These are phyloP conservation scores for Dactylella cylindrospora DNA, from an alignment of 2,329 filamentous ascomycete genomes.

Conservation along the genomic window DNA sequence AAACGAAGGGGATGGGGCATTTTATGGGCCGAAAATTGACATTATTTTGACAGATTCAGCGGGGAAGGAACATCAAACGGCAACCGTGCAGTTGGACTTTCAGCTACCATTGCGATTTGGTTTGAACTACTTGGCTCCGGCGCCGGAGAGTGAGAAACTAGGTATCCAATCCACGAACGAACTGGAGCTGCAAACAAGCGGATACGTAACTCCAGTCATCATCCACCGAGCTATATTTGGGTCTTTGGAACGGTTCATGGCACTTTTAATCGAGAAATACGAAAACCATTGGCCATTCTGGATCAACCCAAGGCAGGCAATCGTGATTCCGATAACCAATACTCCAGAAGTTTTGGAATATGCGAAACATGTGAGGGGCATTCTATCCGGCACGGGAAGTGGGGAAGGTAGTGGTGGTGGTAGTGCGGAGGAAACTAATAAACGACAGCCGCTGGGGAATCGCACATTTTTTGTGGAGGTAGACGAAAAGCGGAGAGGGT, in stretches of 20 bases:
- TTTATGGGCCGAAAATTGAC: conserved; percentile 91
- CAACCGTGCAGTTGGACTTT: conserved; percentile 86
- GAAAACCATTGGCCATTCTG: conserved; percentile 82
- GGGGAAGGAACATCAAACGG: conserved; percentile 84
- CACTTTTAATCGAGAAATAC: conserved; percentile 80
- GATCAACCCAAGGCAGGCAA: conserved; percentile 74
- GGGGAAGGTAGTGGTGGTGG: conserved; percentile 56
- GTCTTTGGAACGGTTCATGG: conserved; percentile 81
- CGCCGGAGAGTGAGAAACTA: conserved; percentile 30
- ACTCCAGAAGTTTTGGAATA: conserved; percentile 60
- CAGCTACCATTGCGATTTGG: conserved; percentile 81
- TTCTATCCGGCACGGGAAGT: conserved; percentile 55
- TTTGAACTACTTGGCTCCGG: conserved; percentile 65
- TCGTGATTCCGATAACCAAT: conserved; percentile 72
- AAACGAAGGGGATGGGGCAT: conserved; percentile 81
- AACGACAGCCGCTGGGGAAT: conserved; percentile 39
- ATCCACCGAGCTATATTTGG: conserved; percentile 83
- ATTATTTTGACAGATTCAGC: conserved; percentile 76
- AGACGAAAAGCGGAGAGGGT: conserved; percentile 63
- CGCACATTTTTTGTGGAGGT: conserved; percentile 61
- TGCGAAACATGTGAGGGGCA: conserved; percentile 52
- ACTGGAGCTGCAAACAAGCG: conserved; percentile 57
- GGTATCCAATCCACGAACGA: conserved; percentile 53
- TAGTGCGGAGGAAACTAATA: background rate
- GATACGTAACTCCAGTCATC: conserved; percentile 70